Evolutionary conservation across 2,329 filamentous ascomycete genomes (phyloP).

Genomic region (Ceratocystiopsis minuta): DNA sequence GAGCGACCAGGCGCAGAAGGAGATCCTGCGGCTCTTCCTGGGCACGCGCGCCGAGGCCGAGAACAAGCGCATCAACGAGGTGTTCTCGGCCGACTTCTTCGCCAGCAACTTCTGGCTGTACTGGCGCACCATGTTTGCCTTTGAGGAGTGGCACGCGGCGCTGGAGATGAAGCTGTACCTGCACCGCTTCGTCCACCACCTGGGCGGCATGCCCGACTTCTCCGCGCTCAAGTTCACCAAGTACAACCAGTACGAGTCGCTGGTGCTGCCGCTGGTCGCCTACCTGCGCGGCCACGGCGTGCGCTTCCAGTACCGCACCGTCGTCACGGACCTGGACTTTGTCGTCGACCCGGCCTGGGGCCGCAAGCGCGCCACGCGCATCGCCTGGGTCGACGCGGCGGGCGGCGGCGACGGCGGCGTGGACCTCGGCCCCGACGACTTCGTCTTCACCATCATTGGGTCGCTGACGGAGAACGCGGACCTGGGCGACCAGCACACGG

Average conservation of each 20-base stretch:
- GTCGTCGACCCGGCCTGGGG: constrained; percentile 4
- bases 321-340: constrained; percentile 11
- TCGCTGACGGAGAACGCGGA: constrained; percentile 20
- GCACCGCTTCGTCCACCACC: constrained; percentile 16
- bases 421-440: constrained; percentile 14
- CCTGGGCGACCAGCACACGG: constrained; percentile 17
- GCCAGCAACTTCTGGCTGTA: constrained; percentile 20
- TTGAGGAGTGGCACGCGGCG: constrained; percentile 19
- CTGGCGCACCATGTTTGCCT: constrained; percentile 19
- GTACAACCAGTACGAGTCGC: constrained; percentile 19
- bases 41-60: constrained; percentile 11
- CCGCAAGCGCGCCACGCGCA: constrained; percentile 11
- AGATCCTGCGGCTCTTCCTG: constrained; percentile 18
- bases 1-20: constrained; percentile 13
- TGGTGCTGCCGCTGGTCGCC: constrained; percentile 15
- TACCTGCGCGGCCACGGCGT: constrained; percentile 16
- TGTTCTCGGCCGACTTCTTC: constrained; percentile 16
- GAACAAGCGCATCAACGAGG: constrained; percentile 15
- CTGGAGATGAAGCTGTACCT: constrained; percentile 19
- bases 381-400: constrained; percentile 10
- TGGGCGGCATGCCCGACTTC: constrained; percentile 15
- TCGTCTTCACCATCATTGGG: constrained; percentile 22
- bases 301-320: constrained; percentile 13
- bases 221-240: constrained; percentile 15
- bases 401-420: constrained; percentile 11